Evolutionary conservation across 2,329 filamentous ascomycete genomes (phyloP), one percentile per base, ranked within the genome.

Genomic region (Pseudopithomyces chartarum): DNA sequence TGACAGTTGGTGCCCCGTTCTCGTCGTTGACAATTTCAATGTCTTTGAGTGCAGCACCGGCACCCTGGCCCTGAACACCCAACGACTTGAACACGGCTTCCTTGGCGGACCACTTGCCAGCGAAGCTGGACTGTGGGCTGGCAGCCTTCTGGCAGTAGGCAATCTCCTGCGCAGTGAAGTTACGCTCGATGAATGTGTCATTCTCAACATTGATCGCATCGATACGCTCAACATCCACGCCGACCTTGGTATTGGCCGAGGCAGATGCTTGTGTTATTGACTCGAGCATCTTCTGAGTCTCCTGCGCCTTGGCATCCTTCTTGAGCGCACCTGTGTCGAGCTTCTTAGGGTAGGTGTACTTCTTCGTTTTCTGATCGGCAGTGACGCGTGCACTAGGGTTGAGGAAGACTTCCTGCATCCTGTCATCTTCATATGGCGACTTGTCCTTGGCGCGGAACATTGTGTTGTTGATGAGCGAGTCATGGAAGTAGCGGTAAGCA

Each of bases 61-160:
- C 93, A 59, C 95, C 95, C 79, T 90, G 88, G 78, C 93, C 90
- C 66, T 85, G 80, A 12, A 98, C 93, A 64, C 93, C 92, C 13
- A 99, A 83, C 36, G 91, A 92, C 86, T 99, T 99, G 85, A 99
- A 99, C 0, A 99, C 93, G 26, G 95, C 95, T 80, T 99, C 95
- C 82, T 99, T 99, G 34, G 95, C 95, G 69, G 90, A 94, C 95
- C 95, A 99, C 66, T 92, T 88, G 48, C 95, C 95, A 5, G 94
- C 92, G 78, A 97, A 99, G 50, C 92, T 96, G 64, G 93, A 91
- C 73, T 92, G 91, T 1, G 92, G 90, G 72, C 85, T 89, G 6
- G 92, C 81, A 15, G 91, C 89, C 71, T 89, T 87, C 62, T 84
- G 84, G 82, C 96, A 99, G 81, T 99, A 98, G 29, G 85, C 84